These are phyloP conservation scores for Backusella morwellensis DNA, from an alignment of 192 early-diverging fungal species.

Conservation along the genomic window DNA sequence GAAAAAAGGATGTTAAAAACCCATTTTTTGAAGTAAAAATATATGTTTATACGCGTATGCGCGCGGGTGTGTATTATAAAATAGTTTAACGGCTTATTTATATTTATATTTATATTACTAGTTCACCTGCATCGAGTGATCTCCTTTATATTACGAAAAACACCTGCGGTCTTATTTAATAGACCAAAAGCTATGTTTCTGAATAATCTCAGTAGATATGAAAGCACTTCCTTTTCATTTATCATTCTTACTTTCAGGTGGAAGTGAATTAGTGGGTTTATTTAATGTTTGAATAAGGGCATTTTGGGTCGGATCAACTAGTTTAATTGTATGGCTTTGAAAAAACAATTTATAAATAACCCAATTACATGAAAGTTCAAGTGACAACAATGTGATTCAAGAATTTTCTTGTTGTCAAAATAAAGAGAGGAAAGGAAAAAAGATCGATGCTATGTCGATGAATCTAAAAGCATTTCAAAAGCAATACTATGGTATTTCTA, in stretches of 20 bases:
- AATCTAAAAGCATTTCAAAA: too few relatives aligned
- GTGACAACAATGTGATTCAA: neutral
- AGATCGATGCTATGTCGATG: neutral
- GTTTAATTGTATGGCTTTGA: neutral
- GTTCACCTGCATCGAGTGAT: neutral
- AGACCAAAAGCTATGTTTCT: neutral
- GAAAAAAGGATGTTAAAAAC: neutral
- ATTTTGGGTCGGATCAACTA: neutral
- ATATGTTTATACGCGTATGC: too few relatives aligned
- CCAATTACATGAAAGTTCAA: neutral
- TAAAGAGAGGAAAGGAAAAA: neutral
- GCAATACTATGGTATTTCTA: neutral
- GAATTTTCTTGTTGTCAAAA: neutral
- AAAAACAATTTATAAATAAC: neutral
- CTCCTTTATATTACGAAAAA: neutral
- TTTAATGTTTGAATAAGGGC: neutral
- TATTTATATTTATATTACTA: neutral
- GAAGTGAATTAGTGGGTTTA: neutral
- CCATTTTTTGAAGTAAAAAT: too few relatives aligned
- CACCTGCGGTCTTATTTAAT: neutral
- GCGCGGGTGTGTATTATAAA: too few relatives aligned
- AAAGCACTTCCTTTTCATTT: neutral
- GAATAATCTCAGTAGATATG: neutral
- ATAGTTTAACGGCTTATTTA: neutral
- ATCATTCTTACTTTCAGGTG: neutral